Conservation (phyloP, 2,329 filamentous ascomycete genomes). For the Aureobasidium sp. region DNA sequence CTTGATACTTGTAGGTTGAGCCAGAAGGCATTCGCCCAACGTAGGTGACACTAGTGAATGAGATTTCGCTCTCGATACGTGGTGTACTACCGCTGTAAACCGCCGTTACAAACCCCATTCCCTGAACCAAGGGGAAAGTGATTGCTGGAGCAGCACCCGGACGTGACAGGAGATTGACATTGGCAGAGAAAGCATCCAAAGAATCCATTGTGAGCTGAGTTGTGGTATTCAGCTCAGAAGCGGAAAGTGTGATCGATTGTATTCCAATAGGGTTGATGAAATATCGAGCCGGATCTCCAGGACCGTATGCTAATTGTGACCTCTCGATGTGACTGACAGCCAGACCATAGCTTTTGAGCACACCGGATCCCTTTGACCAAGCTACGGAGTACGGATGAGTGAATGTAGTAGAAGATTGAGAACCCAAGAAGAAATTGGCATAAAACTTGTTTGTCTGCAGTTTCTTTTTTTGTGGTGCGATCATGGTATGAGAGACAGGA, state of each 20-base stretch:
- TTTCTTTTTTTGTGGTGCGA: constrained; percentile 35
- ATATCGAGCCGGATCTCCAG: constrained; percentile 41
- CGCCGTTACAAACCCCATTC: constrained; percentile 80
- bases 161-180: constrained; percentile 59
- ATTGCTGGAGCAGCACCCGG: constrained; percentile 51
- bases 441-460: constrained; percentile 66
- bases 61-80: constrained; percentile 64
- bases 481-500: constrained; percentile 32
- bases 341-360: constrained; percentile 67
- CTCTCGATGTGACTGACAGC: constrained; percentile 66
- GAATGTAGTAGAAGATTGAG: constrained; percentile 62
- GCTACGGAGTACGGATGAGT: constrained; percentile 54
- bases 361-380: constrained; percentile 42
- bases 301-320: constrained; percentile 46
- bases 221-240: constrained; percentile 58
- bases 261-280: constrained; percentile 78
- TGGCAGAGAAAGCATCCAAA: constrained; percentile 51
- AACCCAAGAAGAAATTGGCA: constrained; percentile 69
- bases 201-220: constrained; percentile 52
- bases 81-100: constrained; percentile 64
- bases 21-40: constrained; percentile 48
- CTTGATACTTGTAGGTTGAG: constrained; percentile 67
- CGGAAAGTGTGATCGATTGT: constrained; percentile 73
- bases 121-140: constrained; percentile 77
- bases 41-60: constrained; percentile 58